Percentiles rank a stretch among this genome's conserved stretches.
phyloP scores from a whole-genome alignment of 257 asterid species.

The Jacaranda mimosifolia region DNA sequence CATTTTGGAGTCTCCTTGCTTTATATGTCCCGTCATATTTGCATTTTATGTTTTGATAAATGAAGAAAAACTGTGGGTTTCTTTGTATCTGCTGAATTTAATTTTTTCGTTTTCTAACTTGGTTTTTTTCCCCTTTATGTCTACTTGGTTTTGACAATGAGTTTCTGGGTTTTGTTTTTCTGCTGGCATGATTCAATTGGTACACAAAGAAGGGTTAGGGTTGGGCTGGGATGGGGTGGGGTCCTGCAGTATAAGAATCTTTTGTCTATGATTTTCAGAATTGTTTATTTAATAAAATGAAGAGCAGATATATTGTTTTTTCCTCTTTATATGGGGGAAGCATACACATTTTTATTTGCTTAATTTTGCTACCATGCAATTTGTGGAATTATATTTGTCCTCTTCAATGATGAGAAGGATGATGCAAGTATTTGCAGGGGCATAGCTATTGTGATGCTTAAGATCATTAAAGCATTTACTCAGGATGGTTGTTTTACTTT shows the following conservation, averaged over 20 bases:
- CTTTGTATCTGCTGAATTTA: too few relatives aligned
- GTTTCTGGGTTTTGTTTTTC: background rate
- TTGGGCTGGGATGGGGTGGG: too few relatives aligned
- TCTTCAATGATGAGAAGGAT: background rate
- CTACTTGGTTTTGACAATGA: background rate
- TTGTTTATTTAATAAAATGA: too few relatives aligned
- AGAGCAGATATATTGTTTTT: background rate
- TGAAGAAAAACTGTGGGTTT: too few relatives aligned
- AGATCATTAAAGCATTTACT: background rate
- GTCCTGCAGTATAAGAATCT: too few relatives aligned
- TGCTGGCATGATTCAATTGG: background rate
- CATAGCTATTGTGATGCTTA: constrained; percentile 11
- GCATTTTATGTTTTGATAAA: too few relatives aligned
- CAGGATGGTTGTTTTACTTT: constrained; percentile 11
- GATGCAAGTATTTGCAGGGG: background rate
- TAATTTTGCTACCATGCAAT: background rate
- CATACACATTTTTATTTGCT: background rate
- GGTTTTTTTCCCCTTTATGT: too few relatives aligned
- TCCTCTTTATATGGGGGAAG: background rate
- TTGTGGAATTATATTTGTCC: background rate
- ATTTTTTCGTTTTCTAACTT: too few relatives aligned
- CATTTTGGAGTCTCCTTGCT: background rate
- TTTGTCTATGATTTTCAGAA: too few relatives aligned
- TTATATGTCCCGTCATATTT: background rate
- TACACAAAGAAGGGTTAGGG: too few relatives aligned